These are phyloP conservation scores for Coemansia sp. DNA, from an alignment of 192 early-diverging fungal genomes.

Conservation along the genomic window DNA sequence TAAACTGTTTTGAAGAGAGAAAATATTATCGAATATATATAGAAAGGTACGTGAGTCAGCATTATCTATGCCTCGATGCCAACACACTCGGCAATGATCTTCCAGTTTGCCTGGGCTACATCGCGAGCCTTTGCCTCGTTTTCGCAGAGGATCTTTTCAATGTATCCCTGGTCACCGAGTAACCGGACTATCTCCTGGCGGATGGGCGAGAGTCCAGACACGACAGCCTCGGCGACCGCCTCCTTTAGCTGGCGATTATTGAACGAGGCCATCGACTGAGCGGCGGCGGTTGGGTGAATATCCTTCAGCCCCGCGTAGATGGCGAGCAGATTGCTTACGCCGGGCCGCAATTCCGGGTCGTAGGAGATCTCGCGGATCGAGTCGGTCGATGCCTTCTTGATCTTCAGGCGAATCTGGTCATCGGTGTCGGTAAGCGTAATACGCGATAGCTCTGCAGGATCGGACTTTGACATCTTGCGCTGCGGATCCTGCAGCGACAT, in stretches of 20 bases:
- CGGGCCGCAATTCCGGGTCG: constrained; percentile 71
- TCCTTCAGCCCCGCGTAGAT: constrained; percentile 67
- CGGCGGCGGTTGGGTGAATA: constrained; percentile 52
- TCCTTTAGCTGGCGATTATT: constrained; percentile 73
- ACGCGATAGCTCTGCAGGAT: constrained; percentile 65
- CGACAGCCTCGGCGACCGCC: constrained; percentile 64
- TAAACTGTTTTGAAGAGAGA: neutral
- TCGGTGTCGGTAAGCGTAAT: constrained; percentile 79
- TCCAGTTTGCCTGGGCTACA: constrained; percentile 61
- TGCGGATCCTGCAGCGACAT: constrained; percentile 82
- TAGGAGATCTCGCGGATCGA: constrained; percentile 65
- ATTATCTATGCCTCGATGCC: constrained; percentile 12
- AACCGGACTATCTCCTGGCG: constrained; percentile 63
- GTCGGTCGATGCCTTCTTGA: constrained; percentile 75
- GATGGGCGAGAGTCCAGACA: constrained; percentile 65
- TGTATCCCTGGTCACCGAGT: constrained; percentile 59
- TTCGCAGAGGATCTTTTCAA: constrained; percentile 63
- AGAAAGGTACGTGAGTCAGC: too few relatives aligned
- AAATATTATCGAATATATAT: neutral
- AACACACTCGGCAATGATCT: constrained; percentile 28
- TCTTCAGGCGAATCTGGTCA: constrained; percentile 64
- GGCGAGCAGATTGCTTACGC: constrained; percentile 79
- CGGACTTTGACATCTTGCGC: constrained; percentile 90
- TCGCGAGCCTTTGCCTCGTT: constrained; percentile 67
- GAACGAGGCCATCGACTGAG: constrained; percentile 42